Evolutionary conservation across 139 green algal species (phyloP).

Genomic region (Tetradesmus lagerheimii): DNA sequence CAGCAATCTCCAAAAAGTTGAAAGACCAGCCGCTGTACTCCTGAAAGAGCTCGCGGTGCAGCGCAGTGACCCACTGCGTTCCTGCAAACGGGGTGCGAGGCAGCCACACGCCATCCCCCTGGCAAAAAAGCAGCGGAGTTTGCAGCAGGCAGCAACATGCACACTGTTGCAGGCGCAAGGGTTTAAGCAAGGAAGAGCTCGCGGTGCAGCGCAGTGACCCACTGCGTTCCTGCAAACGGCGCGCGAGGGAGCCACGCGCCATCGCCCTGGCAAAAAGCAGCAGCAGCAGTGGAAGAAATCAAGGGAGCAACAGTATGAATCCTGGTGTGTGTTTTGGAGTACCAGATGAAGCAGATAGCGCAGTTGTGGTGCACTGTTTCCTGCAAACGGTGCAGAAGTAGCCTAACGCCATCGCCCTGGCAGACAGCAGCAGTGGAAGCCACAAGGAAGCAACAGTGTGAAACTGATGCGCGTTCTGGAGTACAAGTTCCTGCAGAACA

Average conservation of each 20-base stretch:
- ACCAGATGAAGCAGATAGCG: too few species aligned
- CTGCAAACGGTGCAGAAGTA: slow-evolving; percentile 33
- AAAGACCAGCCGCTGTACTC: slow-evolving; percentile 40
- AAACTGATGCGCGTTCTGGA: too few species aligned
- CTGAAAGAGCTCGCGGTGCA: slow-evolving; percentile 39
- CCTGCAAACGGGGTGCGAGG: slow-evolving; percentile 31
- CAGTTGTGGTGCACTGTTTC: too few species aligned
- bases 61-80: slow-evolving; percentile 2
- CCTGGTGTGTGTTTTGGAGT: too few species aligned
- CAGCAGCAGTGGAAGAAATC: too few species aligned
- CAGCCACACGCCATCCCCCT: slow-evolving; percentile 51
- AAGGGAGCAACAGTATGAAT: too few species aligned
- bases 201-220: slow-evolving; percentile 26
- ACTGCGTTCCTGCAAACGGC: slow-evolving; percentile 20
- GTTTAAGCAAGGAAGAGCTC: slow-evolving; percentile 47
- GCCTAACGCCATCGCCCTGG: slow-evolving; percentile 49
- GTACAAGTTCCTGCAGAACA: slow-evolving; percentile 36
- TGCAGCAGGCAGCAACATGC: background rate
- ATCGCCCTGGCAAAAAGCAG: slow-evolving; percentile 40
- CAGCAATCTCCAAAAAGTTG: slow-evolving; percentile 33
- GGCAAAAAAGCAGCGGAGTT: background rate
- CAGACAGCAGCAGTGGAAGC: background rate
- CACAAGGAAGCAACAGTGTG: background rate
- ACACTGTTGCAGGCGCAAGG: too few species aligned
- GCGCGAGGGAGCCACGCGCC: slow-evolving; percentile 42